Conservation (phyloP, 495 filamentous ascomycete species). For the Penicillium samsonianum region DNA sequence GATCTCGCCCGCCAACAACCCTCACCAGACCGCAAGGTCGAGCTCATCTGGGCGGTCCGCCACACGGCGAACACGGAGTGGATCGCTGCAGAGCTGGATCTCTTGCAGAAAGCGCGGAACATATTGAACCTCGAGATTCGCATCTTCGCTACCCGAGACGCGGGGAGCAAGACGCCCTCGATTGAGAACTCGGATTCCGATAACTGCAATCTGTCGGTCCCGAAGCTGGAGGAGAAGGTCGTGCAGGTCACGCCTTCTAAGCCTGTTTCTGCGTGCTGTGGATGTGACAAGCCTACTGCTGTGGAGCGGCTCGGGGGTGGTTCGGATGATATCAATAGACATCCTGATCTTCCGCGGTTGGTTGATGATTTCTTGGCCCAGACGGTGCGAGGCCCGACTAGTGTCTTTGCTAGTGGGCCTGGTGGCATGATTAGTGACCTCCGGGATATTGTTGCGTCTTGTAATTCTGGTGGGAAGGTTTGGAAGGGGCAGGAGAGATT, state of each 20-base stretch:
- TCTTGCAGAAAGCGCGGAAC: constrained; percentile 40
- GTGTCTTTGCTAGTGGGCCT: constrained; percentile 64
- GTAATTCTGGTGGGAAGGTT: constrained; percentile 50
- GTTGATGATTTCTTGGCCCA: constrained; percentile 32
- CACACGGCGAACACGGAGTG: constrained; percentile 54
- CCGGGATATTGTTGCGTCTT: constrained; percentile 52
- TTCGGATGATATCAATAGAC: constrained; percentile 18
- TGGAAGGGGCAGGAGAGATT: constrained; percentile 56
- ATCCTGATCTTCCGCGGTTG: constrained; percentile 33
- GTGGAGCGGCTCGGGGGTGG: constrained; percentile 16
- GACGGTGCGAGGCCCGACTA: constrained; percentile 44
- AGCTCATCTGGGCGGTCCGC: constrained; percentile 64
- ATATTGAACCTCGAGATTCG: constrained; percentile 46
- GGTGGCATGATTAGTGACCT: constrained; percentile 59
- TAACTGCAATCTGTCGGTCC: constrained; percentile 9
- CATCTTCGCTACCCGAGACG: constrained; percentile 57
- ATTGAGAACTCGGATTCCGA: constrained; percentile 4
- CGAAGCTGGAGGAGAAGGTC: constrained; percentile 13
- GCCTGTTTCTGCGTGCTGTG: constrained; percentile 13
- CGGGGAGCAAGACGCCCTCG: constrained; percentile 6
- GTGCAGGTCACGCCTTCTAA: constrained; percentile 9
- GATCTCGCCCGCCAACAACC: constrained; percentile 36
- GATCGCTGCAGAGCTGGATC: constrained; percentile 56
- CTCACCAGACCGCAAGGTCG: constrained; percentile 40
- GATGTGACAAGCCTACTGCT: constrained; percentile 11